Conservation (phyloP, 2,329 filamentous ascomycete species). For the Colletotrichum lupini region DNA sequence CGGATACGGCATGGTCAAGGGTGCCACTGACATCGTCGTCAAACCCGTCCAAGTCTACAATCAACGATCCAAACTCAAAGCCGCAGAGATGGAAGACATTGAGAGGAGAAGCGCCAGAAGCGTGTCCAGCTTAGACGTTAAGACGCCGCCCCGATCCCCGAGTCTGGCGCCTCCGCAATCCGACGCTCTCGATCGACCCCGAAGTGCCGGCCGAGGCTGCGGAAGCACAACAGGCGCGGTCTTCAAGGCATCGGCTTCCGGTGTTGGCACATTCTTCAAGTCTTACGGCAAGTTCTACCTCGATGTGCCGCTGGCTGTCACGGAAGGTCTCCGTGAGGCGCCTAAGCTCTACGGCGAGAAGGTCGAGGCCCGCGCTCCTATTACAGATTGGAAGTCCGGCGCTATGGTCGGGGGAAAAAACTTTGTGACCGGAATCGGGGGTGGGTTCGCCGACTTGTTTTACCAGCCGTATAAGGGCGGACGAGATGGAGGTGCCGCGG, state of each 20-base stretch:
- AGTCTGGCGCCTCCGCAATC: slow-evolving; percentile 1
- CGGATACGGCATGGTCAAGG: slow-evolving; percentile 27
- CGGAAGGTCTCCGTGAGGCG: slow-evolving; percentile 64
- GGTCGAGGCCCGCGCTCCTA: slow-evolving; percentile 46
- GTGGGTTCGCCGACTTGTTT: slow-evolving; percentile 56
- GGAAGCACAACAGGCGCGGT: slow-evolving; percentile 17
- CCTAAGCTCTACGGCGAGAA: slow-evolving; percentile 61
- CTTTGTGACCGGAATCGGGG: slow-evolving; percentile 54
- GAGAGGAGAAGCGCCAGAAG: neutral
- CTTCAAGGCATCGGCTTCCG: slow-evolving; percentile 31
- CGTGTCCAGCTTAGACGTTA: neutral
- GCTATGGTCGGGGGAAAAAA: slow-evolving; percentile 55
- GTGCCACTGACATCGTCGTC: slow-evolving; percentile 35
- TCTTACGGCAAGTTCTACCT: slow-evolving; percentile 51
- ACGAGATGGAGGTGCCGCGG: slow-evolving; percentile 51
- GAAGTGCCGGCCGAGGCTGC: neutral
- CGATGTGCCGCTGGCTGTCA: slow-evolving; percentile 58
- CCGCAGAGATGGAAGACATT: neutral
- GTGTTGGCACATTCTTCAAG: slow-evolving; percentile 51
- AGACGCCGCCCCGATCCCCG: neutral
- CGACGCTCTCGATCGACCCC: neutral
- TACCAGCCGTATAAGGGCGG: slow-evolving; percentile 54
- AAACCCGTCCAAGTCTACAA: slow-evolving; percentile 35
- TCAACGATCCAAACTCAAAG: slow-evolving; percentile 2
- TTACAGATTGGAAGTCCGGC: slow-evolving; percentile 59